Evolutionary conservation across 208 protist species (phyloP), one percentile per base, ranked within the genome.

Genomic region (Lotmaria passim): DNA sequence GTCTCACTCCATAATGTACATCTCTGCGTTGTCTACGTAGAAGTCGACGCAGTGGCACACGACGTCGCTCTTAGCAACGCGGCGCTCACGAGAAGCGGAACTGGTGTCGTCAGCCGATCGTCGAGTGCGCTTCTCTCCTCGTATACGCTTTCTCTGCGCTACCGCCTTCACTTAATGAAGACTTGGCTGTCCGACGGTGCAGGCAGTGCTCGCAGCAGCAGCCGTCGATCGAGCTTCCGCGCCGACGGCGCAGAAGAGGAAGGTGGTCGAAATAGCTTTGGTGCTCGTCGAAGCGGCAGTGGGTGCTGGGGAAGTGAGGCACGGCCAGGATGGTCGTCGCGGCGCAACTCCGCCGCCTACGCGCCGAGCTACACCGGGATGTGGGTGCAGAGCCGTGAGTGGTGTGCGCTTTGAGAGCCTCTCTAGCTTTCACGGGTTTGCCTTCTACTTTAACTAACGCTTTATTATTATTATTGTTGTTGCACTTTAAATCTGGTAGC

Each of bases 1-100:
- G 56, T 76, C 2, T 69, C 71, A 41, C 56, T 69, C 6, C 62
- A 65, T 41, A 51, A 76, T 24, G 24, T 76, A 6, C 71, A 76
- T 12, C n/a, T 76, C n/a, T 65, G 44, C 43, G 43, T 70, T 19
- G 46, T 52, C 0, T 69, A 64, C 24, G 28, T 70, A 0, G 71
- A 76, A 56, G 52, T 50, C 7, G 71, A 47, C 19, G 24, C 43
- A 0, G 44, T 48, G 3, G 7, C 1, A 6, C 17, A 17, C 3
- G 24, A 30, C 21, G 38, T n/a, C 7, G 10, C n/a, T 21, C 33
- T 21, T n/a, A 46, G 11, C n/a, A 26, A 24, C 28, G 28, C 7
- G 15, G 53, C 7, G 17, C n/a, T n/a, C n/a, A n/a, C n/a, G n/a
- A 11, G 10, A 30, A 44, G 15, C 7, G 47, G 17, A 14, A 39